Conservation (phyloP, 176 grass and related monocot species). For the Oropetium thomaeum region DNA sequence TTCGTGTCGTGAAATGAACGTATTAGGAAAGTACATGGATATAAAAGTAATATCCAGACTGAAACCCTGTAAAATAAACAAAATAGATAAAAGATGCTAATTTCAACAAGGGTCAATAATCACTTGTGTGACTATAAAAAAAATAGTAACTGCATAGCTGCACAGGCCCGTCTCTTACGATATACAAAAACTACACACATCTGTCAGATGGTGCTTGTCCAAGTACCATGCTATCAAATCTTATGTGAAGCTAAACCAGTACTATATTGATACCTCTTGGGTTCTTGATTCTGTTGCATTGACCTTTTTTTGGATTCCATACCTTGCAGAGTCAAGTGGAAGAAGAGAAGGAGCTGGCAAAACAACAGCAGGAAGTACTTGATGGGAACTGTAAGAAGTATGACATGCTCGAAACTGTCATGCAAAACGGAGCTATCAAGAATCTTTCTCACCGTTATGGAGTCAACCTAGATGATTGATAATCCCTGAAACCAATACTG, state of each 20-base stretch:
- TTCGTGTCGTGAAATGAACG: background rate
- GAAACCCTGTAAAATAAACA: no score
- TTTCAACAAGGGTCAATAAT: background rate
- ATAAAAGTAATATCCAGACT: background rate
- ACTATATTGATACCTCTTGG: background rate
- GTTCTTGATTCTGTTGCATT: conserved; percentile 11
- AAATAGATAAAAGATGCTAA: background rate
- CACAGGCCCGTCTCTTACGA: no score
- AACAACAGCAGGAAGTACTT: conserved; percentile 45
- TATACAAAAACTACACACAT: background rate
- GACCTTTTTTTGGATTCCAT: background rate
- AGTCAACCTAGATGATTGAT: conserved; percentile 28
- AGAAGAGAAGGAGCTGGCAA: conserved; percentile 52
- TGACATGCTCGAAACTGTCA: conserved; percentile 38
- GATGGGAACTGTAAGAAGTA: conserved; percentile 48
- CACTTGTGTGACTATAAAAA: background rate
- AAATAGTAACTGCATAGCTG: background rate
- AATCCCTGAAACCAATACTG: background rate
- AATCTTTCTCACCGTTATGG: conserved; percentile 46
- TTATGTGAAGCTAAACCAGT: background rate
- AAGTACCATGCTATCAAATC: background rate
- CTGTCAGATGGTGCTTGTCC: background rate
- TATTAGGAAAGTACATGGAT: background rate
- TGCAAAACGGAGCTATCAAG: conserved; percentile 25
- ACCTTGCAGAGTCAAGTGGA: conserved; percentile 45